Conservation (phyloP, 306 rosid genomes). For the Erythrophleum fordii region DNA sequence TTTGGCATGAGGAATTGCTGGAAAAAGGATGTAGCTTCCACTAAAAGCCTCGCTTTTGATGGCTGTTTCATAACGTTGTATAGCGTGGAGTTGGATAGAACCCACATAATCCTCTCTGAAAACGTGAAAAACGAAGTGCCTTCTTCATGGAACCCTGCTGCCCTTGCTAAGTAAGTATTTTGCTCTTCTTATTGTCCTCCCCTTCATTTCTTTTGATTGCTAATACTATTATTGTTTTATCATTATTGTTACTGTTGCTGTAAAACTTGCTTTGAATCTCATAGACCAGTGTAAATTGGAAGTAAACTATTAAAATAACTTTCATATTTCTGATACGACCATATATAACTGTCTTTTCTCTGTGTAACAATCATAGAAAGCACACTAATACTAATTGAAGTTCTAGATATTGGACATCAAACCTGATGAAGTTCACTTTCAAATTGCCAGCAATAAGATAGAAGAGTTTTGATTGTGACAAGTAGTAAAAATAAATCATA, state of each 20-base stretch:
- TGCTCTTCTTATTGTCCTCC: not conserved
- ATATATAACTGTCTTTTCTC: no score
- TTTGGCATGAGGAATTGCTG: conserved; percentile 55
- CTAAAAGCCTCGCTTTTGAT: conserved; percentile 59
- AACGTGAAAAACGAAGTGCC: conserved; percentile 59
- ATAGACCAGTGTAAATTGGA: not conserved
- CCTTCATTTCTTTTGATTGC: not conserved
- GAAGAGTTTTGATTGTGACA: no score
- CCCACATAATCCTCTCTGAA: conserved; percentile 47
- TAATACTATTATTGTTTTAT: not conserved
- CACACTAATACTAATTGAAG: not conserved
- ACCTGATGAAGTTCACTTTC: not conserved
- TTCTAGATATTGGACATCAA: not conserved
- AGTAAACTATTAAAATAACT: not conserved
- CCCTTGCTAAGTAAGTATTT: conserved; percentile 62
- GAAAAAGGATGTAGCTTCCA: conserved; percentile 62
- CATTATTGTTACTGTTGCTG: no score
- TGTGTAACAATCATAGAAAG: no score
- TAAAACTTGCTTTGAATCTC: not conserved
- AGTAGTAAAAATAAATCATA: not conserved
- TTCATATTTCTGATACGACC: no score
- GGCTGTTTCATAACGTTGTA: conserved; percentile 65
- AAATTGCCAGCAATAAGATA: no score
- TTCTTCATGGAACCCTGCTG: conserved; percentile 67
- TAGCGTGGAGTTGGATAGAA: conserved; percentile 56